phyloP scores from a whole-genome alignment of 2,329 filamentous ascomycete species.

The Colletotrichum magnum region DNA sequence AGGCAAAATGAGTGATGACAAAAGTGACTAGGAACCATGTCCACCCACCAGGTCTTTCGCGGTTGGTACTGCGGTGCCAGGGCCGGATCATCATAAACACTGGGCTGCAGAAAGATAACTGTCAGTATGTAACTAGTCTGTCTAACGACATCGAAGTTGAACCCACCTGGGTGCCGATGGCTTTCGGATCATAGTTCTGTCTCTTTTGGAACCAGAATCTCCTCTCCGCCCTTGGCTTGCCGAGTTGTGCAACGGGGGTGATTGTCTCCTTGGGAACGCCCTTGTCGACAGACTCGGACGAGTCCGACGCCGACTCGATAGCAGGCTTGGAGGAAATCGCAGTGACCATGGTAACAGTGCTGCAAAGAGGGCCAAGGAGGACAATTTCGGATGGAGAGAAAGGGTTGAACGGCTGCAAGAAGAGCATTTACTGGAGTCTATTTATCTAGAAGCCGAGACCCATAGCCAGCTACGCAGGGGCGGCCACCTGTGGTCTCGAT shows the following conservation, averaged over 20 bases:
- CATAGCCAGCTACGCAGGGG: neutral
- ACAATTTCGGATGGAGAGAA: neutral
- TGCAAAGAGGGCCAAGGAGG: neutral
- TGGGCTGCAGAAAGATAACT: slow-evolving; percentile 17
- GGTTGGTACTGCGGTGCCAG: slow-evolving; percentile 27
- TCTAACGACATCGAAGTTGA: neutral
- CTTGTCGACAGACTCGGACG: slow-evolving; percentile 8
- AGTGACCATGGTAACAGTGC: neutral
- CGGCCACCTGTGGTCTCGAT: neutral
- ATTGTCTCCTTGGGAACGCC: neutral
- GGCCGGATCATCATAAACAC: slow-evolving; percentile 29
- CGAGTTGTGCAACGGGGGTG: neutral
- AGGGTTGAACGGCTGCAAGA: neutral
- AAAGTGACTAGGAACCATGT: neutral
- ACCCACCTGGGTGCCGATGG: slow-evolving; percentile 1
- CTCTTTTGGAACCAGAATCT: slow-evolving; percentile 17
- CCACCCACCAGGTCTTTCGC: neutral
- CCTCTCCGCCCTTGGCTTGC: neutral
- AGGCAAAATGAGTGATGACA: neutral
- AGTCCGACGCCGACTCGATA: slow-evolving; percentile 7
- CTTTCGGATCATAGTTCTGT: slow-evolving; percentile 2
- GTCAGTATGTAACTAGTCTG: neutral
- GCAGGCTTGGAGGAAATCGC: neutral
- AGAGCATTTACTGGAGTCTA: neutral
- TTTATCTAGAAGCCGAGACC: neutral